phyloP scores from a whole-genome alignment of 1,139 yeast species.

The Meyerozyma smithsonii region DNA sequence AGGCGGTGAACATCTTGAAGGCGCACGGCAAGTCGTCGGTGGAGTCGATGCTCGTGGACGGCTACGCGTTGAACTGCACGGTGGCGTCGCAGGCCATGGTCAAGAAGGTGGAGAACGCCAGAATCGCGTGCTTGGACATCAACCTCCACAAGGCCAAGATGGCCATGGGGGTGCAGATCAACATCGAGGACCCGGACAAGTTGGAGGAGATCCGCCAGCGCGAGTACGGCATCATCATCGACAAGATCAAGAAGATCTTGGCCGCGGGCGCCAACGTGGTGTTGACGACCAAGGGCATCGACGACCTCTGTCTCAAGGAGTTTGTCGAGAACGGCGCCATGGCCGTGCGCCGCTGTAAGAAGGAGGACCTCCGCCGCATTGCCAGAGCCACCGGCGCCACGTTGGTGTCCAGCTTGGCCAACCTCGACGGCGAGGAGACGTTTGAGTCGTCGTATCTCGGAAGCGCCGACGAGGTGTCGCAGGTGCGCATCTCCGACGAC shows the following conservation, averaged over 20 bases:
- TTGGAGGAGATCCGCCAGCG: slow-evolving; percentile 93
- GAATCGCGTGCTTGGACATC: slow-evolving; percentile 90
- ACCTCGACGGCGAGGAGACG: slow-evolving; percentile 96
- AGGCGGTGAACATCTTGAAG: slow-evolving; percentile 92
- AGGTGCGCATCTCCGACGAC: slow-evolving; percentile 90
- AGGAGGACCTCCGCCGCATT: slow-evolving; percentile 93
- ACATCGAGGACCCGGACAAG: slow-evolving; percentile 96
- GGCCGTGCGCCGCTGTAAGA: slow-evolving; percentile 97
- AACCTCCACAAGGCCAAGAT: slow-evolving; percentile 93
- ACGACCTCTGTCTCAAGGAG: slow-evolving; percentile 90
- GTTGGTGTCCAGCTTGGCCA: slow-evolving; percentile 78
- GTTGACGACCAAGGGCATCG: slow-evolving; percentile 96
- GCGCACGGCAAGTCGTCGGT: slow-evolving; percentile 93
- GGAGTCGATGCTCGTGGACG: slow-evolving; percentile 84
- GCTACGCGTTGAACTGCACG: slow-evolving; percentile 96
- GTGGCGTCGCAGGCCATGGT: slow-evolving; percentile 98
- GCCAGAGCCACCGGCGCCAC: slow-evolving; percentile 99
- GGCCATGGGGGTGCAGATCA: slow-evolving; percentile 98
- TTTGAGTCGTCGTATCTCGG: slow-evolving; percentile 88
- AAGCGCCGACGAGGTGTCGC: slow-evolving; percentile 85
- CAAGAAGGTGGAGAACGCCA: slow-evolving; percentile 65
- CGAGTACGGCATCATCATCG: slow-evolving; percentile 87
- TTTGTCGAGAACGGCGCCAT: slow-evolving; percentile 94
- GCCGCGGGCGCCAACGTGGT: slow-evolving; percentile 95
- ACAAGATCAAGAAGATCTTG: slow-evolving; percentile 81